Base-by-base conservation (phyloP, 2,329 filamentous ascomycete genomes). In the Xylaria sp. region DNA sequence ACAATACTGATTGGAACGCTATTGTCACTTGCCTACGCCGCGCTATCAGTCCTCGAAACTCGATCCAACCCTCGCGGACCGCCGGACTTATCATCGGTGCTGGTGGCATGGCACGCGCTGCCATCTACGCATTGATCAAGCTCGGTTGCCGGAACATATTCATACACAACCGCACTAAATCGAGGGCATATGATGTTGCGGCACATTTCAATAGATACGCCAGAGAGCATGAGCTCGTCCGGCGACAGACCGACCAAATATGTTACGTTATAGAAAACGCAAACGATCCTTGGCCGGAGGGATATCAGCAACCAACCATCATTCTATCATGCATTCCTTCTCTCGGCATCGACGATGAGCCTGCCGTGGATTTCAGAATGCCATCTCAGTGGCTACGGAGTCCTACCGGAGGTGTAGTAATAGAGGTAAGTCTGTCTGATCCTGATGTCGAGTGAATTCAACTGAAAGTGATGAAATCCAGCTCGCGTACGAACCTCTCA, bases 101-200 rank as follows among this genome's bases (percentile, higher is more conserved):
- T 3, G 84, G 84, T 42, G 88, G 88, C 23, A 91, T 91, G 87
- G 88, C 87, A 4, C 80, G 89, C 60, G 86, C 88, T 2, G 87
- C 88, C 16, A 83, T 90, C 34, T 91, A 91, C 67, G 87, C 88
- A 2, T 80, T 91, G 72, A 80, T 90, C 35, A 87, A 87, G 66
- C 78, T 91, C 2, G 89, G 89, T 6, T 90, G 89, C 59, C 82
- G 84, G 37, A 86, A 88, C 61, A 86, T 91, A 19, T 89, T 90
- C 66, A 80, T 91, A 46, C 85, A 83, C 70, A 91, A 91, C 68
- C 79, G 88, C 30, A 90, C 87, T 0, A 66, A 77, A 13, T 74
- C 78, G 23, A 85, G 84, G 54, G 87, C 88, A 0, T 76, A 83
- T 54, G 79, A 78, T 16, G 80, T 91, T 0, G 87, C 87, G 1